Evolutionary conservation across 768 basidiomycete genomes (phyloP).

Genomic region (Xerocomus brunneocitrinus): DNA sequence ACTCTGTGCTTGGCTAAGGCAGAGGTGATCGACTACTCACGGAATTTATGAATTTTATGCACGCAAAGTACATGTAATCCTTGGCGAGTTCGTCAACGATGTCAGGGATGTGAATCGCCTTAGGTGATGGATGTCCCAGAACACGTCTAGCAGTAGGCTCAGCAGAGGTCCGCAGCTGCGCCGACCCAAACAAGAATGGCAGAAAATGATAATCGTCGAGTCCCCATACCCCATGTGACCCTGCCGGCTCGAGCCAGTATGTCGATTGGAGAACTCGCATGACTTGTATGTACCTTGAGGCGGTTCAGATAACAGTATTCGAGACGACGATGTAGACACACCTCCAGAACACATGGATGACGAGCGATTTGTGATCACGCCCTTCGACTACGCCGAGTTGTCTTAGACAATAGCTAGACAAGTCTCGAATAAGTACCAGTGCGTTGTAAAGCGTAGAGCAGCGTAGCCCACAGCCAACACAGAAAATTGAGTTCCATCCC

Average conservation of each 20-base stretch:
- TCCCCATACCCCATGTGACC: slow-evolving; percentile 99
- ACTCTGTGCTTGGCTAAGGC: not conserved
- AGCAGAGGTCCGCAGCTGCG: slow-evolving; percentile 47
- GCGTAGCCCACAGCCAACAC: slow-evolving; percentile 80
- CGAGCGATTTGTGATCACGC: slow-evolving; percentile 69
- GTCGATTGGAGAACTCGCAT: slow-evolving; percentile 87
- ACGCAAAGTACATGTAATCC: slow-evolving; percentile 96
- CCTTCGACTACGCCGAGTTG: slow-evolving; percentile 59
- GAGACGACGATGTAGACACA: slow-evolving; percentile 24
- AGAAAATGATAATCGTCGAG: slow-evolving; percentile 96
- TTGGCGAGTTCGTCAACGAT: slow-evolving; percentile 88
- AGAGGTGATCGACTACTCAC: slow-evolving; percentile 39
- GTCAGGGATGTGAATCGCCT: slow-evolving; percentile 88
- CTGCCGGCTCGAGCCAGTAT: slow-evolving; percentile 97
- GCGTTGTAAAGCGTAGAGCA: not conserved
- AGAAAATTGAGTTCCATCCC: slow-evolving; percentile 99
- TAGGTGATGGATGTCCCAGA: slow-evolving; percentile 78
- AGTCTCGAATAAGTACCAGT: not conserved
- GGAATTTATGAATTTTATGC: slow-evolving; percentile 93
- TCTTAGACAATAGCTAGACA: slow-evolving; percentile 70
- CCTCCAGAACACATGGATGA: slow-evolving; percentile 88
- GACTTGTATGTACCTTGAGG: slow-evolving; percentile 60
- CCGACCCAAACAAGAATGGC: slow-evolving; percentile 83
- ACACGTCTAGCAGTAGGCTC: slow-evolving; percentile 8
- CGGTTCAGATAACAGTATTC: not conserved